Base-by-base conservation (phyloP, 176 grass and related monocot genomes). In the Saccharum officinarum region DNA sequence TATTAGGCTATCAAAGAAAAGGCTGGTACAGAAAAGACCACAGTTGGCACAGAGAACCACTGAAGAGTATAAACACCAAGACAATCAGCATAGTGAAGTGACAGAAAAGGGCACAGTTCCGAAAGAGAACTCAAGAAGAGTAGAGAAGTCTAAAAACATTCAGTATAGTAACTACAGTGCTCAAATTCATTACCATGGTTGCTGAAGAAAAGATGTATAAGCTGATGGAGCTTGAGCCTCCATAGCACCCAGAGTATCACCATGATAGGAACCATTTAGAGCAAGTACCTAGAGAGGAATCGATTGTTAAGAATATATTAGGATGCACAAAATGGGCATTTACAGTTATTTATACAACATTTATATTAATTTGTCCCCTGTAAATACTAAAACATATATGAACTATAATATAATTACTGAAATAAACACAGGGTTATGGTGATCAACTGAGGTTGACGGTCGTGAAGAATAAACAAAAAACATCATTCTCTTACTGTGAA, bases 211-310 rank as follows among this genome's bases (percentile, higher is more conserved):
- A 55, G 89, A 89, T 4, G 96, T 98, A 89, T 98, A 98, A 28
- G 93, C 78, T 72, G 96, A 98, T 77, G 96, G 96, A 88, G 96
- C 89, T 89, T 98, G 96, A 25, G 96, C 96, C 83, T 98, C 96
- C 96, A 98, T 98, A 79, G 96, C 96, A 69, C 96, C 96, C 65
- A 98, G 80, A 64, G 96, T 98, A 87, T 98, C 96, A 84, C 93
- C 96, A 62, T 95, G 96, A 70, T 98, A 98, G 37, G 92, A 95
- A 77, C 96, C 96, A 70, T 83, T 93, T 65, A 98, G 83, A 81
- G 96, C 91, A 84, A 95, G 89, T 69, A 98, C 96, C 96, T 98
- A 71, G 1, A 77, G 64, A 78, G 36, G 40, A 37, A 34, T 25
- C 47, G 67, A 37, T 82, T 77, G 70, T 70, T 88, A 79, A 34